These are phyloP conservation scores for Syzygium syzygioides DNA, from an alignment of 441 rosid genomes.

Conservation along the genomic window DNA sequence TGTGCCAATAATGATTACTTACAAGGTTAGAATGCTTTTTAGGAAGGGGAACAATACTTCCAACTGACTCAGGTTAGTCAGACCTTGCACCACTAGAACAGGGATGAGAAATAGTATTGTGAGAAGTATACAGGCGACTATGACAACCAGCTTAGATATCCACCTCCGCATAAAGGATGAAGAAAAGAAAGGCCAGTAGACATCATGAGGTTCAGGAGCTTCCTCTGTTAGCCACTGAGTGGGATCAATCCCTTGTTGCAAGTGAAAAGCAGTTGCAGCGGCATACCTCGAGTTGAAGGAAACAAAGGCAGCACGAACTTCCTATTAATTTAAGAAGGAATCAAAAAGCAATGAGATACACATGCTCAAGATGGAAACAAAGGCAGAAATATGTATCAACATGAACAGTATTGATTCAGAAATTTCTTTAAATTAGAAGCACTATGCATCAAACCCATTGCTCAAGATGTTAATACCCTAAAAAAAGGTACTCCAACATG, in stretches of 20 bases:
- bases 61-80: conserved; percentile 75
- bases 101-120: conserved; percentile 85
- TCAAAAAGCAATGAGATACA: conserved; percentile 14
- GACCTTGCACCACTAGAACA: conserved; percentile 91
- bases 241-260: conserved; percentile 80
- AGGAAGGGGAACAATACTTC: conserved; percentile 78
- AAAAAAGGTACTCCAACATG: not conserved
- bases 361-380: not conserved
- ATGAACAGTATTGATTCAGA: not conserved
- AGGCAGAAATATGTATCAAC: not conserved
- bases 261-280: conserved; percentile 69
- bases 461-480: not conserved
- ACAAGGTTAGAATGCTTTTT: conserved; percentile 65
- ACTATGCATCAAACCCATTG: not conserved
- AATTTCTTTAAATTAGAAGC: not conserved
- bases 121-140: conserved; percentile 69
- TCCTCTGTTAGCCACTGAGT: conserved; percentile 78
- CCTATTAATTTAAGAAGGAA: conserved; percentile 39
- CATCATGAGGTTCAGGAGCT: conserved; percentile 90
- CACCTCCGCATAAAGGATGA: conserved; percentile 77
- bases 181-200: conserved; percentile 96
- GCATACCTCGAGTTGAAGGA: conserved; percentile 89
- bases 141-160: conserved; percentile 68
- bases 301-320: conserved; percentile 92
- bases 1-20: conserved; percentile 18